These are phyloP conservation scores for Xerocomellus amylosporus DNA, from an alignment of 768 basidiomycete species.

Conservation along the genomic window DNA sequence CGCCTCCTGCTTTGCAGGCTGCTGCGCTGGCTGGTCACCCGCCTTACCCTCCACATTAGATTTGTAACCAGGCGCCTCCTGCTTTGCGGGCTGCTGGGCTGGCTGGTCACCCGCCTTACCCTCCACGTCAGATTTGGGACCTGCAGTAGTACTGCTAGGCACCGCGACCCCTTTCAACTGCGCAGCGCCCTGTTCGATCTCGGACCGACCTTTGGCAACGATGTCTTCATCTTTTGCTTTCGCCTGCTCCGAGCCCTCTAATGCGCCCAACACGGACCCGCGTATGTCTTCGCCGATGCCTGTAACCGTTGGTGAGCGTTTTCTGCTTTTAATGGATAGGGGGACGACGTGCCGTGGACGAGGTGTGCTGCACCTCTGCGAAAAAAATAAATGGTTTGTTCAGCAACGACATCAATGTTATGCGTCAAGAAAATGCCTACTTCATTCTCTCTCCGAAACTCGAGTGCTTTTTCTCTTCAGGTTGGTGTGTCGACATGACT, in stretches of 20 bases:
- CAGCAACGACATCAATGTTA: not conserved
- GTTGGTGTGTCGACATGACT: constrained; percentile 2
- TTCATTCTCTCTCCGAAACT: constrained; percentile 17
- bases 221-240: constrained; percentile 36
- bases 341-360: constrained; percentile 32
- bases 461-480: not conserved
- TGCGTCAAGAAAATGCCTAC: not conserved
- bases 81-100: not conserved
- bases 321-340: not conserved
- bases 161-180: constrained; percentile 19
- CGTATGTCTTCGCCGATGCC: constrained; percentile 46
- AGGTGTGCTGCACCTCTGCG: constrained; percentile 37
- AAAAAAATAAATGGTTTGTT: not conserved
- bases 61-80: not conserved
- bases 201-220: constrained; percentile 36
- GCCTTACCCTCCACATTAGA: not conserved
- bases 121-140: not conserved
- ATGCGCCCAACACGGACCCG: constrained; percentile 40
- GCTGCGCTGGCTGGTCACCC: not conserved
- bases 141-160: not conserved
- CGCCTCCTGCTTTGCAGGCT: not conserved
- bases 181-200: constrained; percentile 41
- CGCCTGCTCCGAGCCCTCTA: constrained; percentile 33
- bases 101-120: not conserved
- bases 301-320: constrained; percentile 16